A percentile compares a stretch with the other conserved stretches of the same genome.
Conservation (phyloP, 257 asterid genomes). For the Fraxinus americana region DNA sequence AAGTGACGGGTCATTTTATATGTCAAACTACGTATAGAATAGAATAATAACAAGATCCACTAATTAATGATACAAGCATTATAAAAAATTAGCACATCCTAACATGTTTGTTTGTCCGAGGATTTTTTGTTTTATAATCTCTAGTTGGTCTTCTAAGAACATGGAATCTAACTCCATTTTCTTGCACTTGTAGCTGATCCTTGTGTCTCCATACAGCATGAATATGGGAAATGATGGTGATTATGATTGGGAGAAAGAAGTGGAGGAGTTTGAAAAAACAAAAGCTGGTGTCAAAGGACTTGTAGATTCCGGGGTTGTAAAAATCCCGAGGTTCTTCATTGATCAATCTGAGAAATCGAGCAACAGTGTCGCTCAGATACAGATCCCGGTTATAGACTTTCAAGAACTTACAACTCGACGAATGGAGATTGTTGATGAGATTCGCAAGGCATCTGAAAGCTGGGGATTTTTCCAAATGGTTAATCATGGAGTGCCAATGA, state of each 20-base stretch:
- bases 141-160: background rate
- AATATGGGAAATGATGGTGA: slow-evolving; percentile 38
- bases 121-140: slow-evolving; percentile 3
- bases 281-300: slow-evolving; percentile 77
- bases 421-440: slow-evolving; percentile 39
- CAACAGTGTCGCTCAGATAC: background rate
- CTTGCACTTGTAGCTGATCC: background rate
- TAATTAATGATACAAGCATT: background rate
- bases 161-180: background rate
- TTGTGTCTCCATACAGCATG: background rate
- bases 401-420: slow-evolving; percentile 38
- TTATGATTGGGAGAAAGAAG: slow-evolving; percentile 53
- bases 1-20: too few relatives aligned
- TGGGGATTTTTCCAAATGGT: slow-evolving; percentile 80
- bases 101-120: slow-evolving; percentile 12
- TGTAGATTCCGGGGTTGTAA: slow-evolving; percentile 56
- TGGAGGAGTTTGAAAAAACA: slow-evolving; percentile 51
- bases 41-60: background rate
- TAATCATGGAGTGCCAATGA: slow-evolving; percentile 66
- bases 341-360: slow-evolving; percentile 24
- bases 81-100: background rate
- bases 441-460: slow-evolving; percentile 49
- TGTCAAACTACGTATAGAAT: too few relatives aligned
- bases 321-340: slow-evolving; percentile 59
- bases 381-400: slow-evolving; percentile 57